Evolutionary conservation across 2,329 filamentous ascomycete genomes (phyloP).

Genomic region (Nemania sp.): DNA sequence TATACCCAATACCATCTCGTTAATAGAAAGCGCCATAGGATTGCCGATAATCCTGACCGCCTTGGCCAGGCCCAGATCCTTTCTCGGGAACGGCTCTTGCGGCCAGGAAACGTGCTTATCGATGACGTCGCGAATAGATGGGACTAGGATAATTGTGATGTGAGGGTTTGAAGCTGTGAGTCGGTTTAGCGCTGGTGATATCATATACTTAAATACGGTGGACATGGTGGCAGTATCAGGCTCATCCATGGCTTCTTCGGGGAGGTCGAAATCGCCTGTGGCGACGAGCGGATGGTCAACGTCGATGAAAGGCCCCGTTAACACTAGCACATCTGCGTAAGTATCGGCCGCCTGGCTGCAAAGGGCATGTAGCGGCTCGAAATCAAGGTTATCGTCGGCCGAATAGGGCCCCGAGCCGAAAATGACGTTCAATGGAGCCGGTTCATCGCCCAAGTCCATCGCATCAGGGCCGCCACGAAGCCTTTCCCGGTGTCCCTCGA

Average conservation of each 20-base stretch:
- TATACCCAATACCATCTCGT: slow-evolving; percentile 82
- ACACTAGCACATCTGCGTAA: slow-evolving; percentile 76
- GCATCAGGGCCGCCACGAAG: slow-evolving; percentile 67
- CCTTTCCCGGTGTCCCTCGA: slow-evolving; percentile 71
- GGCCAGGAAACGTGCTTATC: slow-evolving; percentile 73
- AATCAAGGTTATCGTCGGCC: slow-evolving; percentile 88
- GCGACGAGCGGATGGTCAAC: slow-evolving; percentile 87
- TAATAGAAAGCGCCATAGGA: slow-evolving; percentile 85
- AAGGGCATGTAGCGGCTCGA: slow-evolving; percentile 81
- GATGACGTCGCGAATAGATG: slow-evolving; percentile 73
- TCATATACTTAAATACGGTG: slow-evolving; percentile 81
- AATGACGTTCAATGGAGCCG: slow-evolving; percentile 74
- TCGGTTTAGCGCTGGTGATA: slow-evolving; percentile 72
- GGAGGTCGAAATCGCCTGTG: slow-evolving; percentile 76
- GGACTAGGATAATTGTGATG: slow-evolving; percentile 80
- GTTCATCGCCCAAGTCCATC: slow-evolving; percentile 62
- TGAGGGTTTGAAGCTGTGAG: slow-evolving; percentile 72
- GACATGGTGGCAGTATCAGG: slow-evolving; percentile 79
- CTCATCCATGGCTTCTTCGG: slow-evolving; percentile 65
- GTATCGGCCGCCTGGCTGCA: slow-evolving; percentile 76
- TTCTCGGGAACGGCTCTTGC: slow-evolving; percentile 61
- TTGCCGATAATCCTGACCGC: slow-evolving; percentile 77
- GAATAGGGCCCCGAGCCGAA: slow-evolving; percentile 89
- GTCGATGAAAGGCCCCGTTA: slow-evolving; percentile 89
- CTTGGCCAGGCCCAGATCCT: slow-evolving; percentile 79